phyloP scores from a whole-genome alignment of 441 rosid species.

The Capsella rubella region DNA sequence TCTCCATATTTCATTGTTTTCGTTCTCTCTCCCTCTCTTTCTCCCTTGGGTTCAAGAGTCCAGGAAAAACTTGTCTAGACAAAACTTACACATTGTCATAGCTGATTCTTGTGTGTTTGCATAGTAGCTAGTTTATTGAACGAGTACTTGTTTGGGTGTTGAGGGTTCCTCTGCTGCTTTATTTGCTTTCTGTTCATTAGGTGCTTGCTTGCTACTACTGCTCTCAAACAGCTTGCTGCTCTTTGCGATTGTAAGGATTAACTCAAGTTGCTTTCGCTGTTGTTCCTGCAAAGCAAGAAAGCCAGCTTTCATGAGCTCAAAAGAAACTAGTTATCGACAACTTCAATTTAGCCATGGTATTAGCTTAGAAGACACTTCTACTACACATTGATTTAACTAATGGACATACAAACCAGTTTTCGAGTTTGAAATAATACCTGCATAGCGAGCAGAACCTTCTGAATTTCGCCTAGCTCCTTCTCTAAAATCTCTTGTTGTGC shows the following conservation, averaged over 20 bases:
- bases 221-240: constrained; percentile 65
- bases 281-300: constrained; percentile 69
- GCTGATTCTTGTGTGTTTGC: constrained; percentile 23
- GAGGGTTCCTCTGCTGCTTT: constrained; percentile 34
- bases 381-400: not conserved
- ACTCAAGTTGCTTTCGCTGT: constrained; percentile 85
- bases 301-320: constrained; percentile 25
- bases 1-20: not conserved
- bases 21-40: not conserved
- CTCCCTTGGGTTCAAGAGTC: constrained; percentile 11
- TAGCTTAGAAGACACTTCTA: constrained; percentile 3
- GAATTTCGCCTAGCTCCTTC: constrained; percentile 89
- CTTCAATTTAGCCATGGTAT: constrained; percentile 3
- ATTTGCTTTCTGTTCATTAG: constrained; percentile 42
- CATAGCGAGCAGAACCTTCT: constrained; percentile 91
- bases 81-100: not conserved
- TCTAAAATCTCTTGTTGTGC: constrained; percentile 81
- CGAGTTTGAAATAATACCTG: constrained; percentile 56
- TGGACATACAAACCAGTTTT: not conserved
- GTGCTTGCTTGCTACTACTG: constrained; percentile 42
- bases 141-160: constrained; percentile 39
- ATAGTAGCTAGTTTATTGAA: constrained; percentile 31
- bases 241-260: constrained; percentile 83
- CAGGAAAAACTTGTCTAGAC: not conserved
- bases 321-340: not conserved